These are phyloP conservation scores for Xylaria arbuscula DNA, from an alignment of 2,329 filamentous ascomycete species.

Conservation along the genomic window DNA sequence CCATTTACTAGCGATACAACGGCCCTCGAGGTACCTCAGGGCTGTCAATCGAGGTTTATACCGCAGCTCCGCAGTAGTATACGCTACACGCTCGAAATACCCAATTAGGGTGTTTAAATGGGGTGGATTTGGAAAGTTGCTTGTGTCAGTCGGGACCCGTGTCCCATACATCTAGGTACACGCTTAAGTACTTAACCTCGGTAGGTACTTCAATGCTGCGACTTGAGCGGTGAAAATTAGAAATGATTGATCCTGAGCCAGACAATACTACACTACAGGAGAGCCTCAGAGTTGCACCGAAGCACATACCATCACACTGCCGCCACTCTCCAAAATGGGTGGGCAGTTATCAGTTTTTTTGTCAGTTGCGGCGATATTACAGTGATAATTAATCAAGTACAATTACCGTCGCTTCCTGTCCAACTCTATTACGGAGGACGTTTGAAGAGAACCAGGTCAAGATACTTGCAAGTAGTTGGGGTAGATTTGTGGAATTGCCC, in stretches of 20 bases:
- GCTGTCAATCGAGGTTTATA: not conserved
- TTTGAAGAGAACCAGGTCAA: not conserved
- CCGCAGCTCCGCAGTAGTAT: not conserved
- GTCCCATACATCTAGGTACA: not conserved
- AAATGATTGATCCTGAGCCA: not conserved
- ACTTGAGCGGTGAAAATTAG: not conserved
- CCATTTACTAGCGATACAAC: not conserved
- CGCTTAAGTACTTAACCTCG: constrained; percentile 6
- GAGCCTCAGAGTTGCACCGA: not conserved
- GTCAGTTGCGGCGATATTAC: too few relatives aligned
- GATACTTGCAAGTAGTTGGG: too few relatives aligned
- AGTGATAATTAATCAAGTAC: not conserved
- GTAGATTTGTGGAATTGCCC: not conserved
- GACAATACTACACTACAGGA: not conserved
- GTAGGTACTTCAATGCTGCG: not conserved
- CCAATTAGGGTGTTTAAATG: not conserved
- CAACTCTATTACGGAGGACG: not conserved
- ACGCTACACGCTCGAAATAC: not conserved
- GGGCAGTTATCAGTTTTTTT: not conserved
- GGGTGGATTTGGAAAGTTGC: not conserved
- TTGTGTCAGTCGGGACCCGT: not conserved
- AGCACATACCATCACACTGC: not conserved
- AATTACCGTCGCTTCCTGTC: not conserved
- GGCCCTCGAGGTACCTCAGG: not conserved
- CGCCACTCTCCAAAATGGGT: not conserved